A percentile compares a stretch with the other conserved stretches of the same genome.
Evolutionary conservation across 306 rosid species (phyloP).

Genomic region (Medicago truncatula): DNA sequence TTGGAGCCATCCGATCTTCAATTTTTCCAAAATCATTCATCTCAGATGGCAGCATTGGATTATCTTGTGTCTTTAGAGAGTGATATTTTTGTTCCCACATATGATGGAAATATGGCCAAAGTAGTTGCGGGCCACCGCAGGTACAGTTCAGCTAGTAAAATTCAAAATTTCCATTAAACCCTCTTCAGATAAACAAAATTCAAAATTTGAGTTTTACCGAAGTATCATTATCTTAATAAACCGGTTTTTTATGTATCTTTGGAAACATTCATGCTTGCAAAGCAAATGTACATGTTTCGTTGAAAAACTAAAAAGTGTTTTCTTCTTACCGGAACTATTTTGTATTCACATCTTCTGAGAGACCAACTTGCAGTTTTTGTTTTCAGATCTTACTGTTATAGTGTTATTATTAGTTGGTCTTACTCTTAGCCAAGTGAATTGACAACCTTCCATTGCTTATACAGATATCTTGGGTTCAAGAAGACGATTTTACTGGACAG

Average conservation of each 20-base stretch:
- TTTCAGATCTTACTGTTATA: neutral
- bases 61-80: conserved; percentile 96
- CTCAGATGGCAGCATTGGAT: conserved; percentile 99
- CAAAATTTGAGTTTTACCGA: conserved; percentile 4
- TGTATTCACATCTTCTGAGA: neutral
- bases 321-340: conserved; percentile 16
- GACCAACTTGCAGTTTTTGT: neutral
- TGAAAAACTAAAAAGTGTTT: neutral
- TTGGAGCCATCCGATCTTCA: conserved; percentile 81
- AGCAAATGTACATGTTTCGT: neutral
- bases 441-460: conserved; percentile 32
- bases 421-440: conserved; percentile 24
- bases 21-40: conserved; percentile 93
- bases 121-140: conserved; percentile 99
- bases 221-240: neutral
- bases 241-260: neutral
- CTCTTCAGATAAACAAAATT: neutral
- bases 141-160: conserved; percentile 49
- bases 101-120: conserved; percentile 99
- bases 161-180: neutral
- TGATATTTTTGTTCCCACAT: conserved; percentile 95
- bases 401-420: neutral
- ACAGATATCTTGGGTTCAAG: conserved; percentile 91
- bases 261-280: neutral
- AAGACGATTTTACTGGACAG: conserved; percentile 81